Evolutionary conservation across 257 asterid species (phyloP).

Genomic region (Solanum habrochaites): DNA sequence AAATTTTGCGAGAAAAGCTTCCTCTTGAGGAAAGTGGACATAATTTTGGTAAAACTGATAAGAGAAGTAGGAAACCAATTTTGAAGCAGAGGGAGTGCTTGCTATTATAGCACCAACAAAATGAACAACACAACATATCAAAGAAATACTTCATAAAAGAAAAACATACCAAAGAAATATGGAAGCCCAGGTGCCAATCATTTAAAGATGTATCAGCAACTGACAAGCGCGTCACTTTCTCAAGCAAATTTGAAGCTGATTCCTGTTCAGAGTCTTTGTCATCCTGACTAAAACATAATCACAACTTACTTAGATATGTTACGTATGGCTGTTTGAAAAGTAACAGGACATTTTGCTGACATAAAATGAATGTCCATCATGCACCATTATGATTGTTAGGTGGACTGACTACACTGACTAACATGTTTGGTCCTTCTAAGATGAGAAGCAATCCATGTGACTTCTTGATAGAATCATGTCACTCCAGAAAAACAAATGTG

Average conservation of each 20-base stretch:
- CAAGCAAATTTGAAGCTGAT: conserved; percentile 36
- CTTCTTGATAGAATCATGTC: background rate
- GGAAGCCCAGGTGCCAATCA: conserved; percentile 96
- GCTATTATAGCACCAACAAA: background rate
- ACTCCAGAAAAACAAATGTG: background rate
- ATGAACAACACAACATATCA: conserved; percentile 33
- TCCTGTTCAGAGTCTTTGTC: conserved; percentile 60
- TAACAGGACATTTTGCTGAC: background rate
- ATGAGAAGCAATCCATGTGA: background rate
- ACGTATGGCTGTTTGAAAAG: background rate
- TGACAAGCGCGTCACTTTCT: conserved; percentile 62
- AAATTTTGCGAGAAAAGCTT: background rate
- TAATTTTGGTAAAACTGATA: background rate
- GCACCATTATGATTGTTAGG: background rate
- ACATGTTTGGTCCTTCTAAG: background rate
- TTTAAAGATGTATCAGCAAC: conserved; percentile 49
- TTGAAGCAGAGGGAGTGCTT: background rate
- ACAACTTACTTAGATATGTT: background rate
- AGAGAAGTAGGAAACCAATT: background rate
- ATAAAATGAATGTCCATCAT: background rate
- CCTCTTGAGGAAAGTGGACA: background rate
- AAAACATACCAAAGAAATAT: conserved; percentile 71
- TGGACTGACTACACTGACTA: background rate
- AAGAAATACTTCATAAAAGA: conserved; percentile 21
- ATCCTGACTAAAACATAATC: conserved; percentile 50